These are phyloP conservation scores for Blastocystis sp. DNA, from an alignment of 352 stramenopile species.

Conservation along the genomic window DNA sequence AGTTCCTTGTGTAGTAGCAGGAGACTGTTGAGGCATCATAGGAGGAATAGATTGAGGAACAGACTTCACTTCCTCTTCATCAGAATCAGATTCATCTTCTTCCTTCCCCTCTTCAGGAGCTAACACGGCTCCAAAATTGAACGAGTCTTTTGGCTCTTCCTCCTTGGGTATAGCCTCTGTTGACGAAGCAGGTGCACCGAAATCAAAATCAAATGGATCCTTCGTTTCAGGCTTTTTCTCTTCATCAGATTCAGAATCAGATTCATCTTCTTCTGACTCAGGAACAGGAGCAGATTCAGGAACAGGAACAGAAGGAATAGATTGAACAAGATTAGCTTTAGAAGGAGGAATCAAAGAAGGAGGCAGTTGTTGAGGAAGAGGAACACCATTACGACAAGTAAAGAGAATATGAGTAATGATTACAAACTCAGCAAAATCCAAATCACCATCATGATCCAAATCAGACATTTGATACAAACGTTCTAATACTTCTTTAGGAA, in stretches of 20 bases:
- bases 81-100: neutral
- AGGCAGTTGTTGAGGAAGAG: neutral
- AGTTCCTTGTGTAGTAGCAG: no score
- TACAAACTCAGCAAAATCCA: conserved; percentile 14
- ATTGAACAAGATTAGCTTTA: neutral
- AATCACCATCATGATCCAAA: no score
- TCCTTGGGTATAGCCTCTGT: no score
- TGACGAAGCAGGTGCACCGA: neutral
- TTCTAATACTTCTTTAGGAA: no score
- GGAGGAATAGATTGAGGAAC: neutral
- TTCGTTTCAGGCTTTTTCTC: neutral
- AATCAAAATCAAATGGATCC: conserved; percentile 47
- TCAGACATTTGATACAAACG: no score
- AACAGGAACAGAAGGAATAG: neutral
- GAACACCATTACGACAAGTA: neutral
- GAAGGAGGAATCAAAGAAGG: conserved; percentile 26
- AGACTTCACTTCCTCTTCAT: neutral
- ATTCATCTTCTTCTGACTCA: neutral
- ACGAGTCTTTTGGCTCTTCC: no score
- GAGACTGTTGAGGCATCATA: neutral
- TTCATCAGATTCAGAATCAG: neutral
- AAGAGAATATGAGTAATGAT: conserved; percentile 20
- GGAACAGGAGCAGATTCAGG: neutral
- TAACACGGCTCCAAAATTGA: no score
- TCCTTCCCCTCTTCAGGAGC: neutral